Conservation (phyloP, 1,139 yeast species). For the Geotrichum macrosporum region DNA sequence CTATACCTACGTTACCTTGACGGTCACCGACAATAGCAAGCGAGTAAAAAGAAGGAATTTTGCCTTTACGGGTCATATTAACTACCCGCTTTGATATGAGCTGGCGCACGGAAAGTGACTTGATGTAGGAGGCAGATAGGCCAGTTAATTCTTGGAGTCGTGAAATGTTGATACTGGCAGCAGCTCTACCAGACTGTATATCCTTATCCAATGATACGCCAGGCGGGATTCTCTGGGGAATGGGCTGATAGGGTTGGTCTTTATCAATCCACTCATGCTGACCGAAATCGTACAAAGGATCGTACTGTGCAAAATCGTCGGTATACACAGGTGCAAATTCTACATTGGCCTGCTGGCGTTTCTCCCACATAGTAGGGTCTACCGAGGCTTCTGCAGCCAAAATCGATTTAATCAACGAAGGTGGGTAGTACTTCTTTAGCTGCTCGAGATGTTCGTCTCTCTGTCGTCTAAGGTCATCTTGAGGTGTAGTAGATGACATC, state of each 20-base stretch:
- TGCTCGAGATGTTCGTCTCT: slow-evolving; percentile 52
- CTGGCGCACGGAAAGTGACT: slow-evolving; percentile 54
- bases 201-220: slow-evolving; percentile 39
- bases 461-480: slow-evolving; percentile 22
- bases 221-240: slow-evolving; percentile 42
- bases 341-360: slow-evolving; percentile 37
- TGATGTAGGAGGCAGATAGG: slow-evolving; percentile 60
- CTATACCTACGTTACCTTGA: slow-evolving; percentile 90
- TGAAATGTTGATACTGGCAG: slow-evolving; percentile 45
- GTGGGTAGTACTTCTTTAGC: slow-evolving; percentile 67
- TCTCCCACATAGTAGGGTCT: slow-evolving; percentile 53
- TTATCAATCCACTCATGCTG: slow-evolving; percentile 45
- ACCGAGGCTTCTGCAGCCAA: slow-evolving; percentile 72
- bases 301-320: slow-evolving; percentile 55
- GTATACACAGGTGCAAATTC: slow-evolving; percentile 58
- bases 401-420: slow-evolving; percentile 73
- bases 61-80: slow-evolving; percentile 92
- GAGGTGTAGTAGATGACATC: slow-evolving; percentile 6
- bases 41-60: slow-evolving; percentile 77
- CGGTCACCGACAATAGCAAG: slow-evolving; percentile 89
- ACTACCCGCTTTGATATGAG: slow-evolving; percentile 63
- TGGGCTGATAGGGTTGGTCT: slow-evolving; percentile 43
- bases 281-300: slow-evolving; percentile 55
- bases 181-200: slow-evolving; percentile 31
- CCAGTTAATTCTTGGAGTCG: slow-evolving; percentile 57